These are phyloP conservation scores for Pezicula neosporulosa DNA, from an alignment of 2,329 filamentous ascomycete genomes.

Conservation along the genomic window DNA sequence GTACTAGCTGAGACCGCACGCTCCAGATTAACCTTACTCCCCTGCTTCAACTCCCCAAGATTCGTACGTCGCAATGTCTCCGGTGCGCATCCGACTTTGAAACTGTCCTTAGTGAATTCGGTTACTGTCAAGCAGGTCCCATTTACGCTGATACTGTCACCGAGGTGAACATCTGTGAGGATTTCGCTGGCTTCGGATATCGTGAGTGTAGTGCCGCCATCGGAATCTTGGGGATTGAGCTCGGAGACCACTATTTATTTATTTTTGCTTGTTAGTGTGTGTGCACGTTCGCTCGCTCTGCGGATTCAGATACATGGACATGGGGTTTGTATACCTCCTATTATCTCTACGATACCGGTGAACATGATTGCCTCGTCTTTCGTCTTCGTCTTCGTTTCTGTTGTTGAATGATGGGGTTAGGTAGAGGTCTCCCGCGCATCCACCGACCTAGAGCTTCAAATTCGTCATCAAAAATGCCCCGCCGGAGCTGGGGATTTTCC, in stretches of 20 bases:
- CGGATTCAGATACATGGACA: not conserved
- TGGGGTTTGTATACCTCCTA: slow-evolving; percentile 68
- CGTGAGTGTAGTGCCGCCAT: slow-evolving; percentile 86
- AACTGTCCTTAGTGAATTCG: slow-evolving; percentile 56
- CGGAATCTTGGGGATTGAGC: slow-evolving; percentile 75
- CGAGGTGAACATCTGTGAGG: slow-evolving; percentile 77
- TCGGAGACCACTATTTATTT: slow-evolving; percentile 75
- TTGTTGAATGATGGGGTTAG: no score
- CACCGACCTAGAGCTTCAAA: no score
- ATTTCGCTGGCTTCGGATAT: slow-evolving; percentile 71
- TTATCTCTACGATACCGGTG: slow-evolving; percentile 87
- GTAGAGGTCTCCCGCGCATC: no score
- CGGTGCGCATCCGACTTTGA: slow-evolving; percentile 91
- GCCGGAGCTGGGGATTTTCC: no score
- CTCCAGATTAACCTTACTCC: slow-evolving; percentile 83
- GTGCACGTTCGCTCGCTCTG: slow-evolving; percentile 1
- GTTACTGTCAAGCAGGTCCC: slow-evolving; percentile 94
- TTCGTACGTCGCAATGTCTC: slow-evolving; percentile 96
- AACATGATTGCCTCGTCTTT: slow-evolving; percentile 72
- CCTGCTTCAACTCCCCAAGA: slow-evolving; percentile 68
- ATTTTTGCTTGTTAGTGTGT: slow-evolving; percentile 8
- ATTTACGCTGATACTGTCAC: slow-evolving; percentile 94
- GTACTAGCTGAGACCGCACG: slow-evolving; percentile 86
- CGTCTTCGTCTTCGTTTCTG: not conserved
- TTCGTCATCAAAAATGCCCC: no score